Evolutionary conservation across 2,329 filamentous ascomycete genomes (phyloP), one percentile per base, ranked within the genome.

Genomic region (Claviceps humidiphila): DNA sequence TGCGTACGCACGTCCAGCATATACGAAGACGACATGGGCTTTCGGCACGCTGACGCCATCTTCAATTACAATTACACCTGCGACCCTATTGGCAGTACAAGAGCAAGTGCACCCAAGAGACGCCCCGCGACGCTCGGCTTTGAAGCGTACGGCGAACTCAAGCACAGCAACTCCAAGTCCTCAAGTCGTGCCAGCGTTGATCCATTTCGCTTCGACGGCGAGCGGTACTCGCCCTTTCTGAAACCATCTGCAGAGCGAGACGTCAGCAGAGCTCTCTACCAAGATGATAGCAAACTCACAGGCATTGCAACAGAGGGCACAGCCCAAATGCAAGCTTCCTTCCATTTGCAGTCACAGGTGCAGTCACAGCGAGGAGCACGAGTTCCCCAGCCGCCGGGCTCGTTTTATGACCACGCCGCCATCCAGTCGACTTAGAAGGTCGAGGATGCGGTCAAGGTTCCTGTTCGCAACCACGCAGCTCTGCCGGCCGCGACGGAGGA

Each of bases 131-230:
- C 52, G 17, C 43, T 52, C 8, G 49, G 52, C 34, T 47, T 52
- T 11, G 55, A 53, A 26, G 20, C 45, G 7, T 46, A 40, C 13
- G 53, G 38, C 39, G 53, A 54, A 13, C 44, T 55, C 11, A 41
- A 40, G 37, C 45, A 51, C n/a, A 59, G 57, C 55, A 43, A 59
- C 50, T 57, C 65, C n/a, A 58, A 61, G 54, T 42, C 67, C 52
- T 68, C 67, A 1, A 64, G 61, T 54, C 66, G 65, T 24, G 60
- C 61, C 3, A 66, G 65, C 26, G 67, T 63, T 0, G 72, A 76
- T 42, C 73, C 70, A 0, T 77, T 76, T 60, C 64, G 65, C 47
- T 76, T 74, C 54, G 73, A 76, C 56, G 64, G 61, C 38, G 63
- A 64, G 8, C 55, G 61, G 1, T 72, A 72, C 55, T 65, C 62